Conservation (phyloP, 1,284 basidiomycete genomes). For the Schizophyllum commune region DNA sequence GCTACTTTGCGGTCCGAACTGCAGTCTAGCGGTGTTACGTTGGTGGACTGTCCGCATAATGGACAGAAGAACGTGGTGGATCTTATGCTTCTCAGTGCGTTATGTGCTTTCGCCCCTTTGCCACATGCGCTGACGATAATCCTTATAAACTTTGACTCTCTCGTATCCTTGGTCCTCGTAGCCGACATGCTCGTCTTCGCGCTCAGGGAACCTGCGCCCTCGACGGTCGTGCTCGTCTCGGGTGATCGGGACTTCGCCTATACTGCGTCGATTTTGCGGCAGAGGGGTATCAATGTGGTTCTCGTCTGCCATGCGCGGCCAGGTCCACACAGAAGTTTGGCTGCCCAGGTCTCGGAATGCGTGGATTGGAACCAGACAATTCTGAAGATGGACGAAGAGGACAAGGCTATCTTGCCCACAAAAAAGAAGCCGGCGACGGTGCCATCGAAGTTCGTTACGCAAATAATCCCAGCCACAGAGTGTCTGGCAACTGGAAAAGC, state of each 20-base stretch:
- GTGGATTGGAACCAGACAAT: slow-evolving; percentile 36
- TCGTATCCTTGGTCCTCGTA: not conserved
- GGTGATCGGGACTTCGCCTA: slow-evolving; percentile 54
- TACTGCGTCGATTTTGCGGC: slow-evolving; percentile 42
- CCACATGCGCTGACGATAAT: no score
- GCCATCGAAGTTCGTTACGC: not conserved
- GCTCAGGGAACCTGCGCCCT: slow-evolving; percentile 44
- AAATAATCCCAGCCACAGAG: no score
- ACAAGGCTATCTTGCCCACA: not conserved
- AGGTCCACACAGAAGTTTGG: slow-evolving; percentile 33
- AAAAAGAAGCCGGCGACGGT: not conserved
- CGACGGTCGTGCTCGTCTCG: slow-evolving; percentile 47
- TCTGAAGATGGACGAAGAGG: slow-evolving; percentile 9
- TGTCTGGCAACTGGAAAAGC: no score
- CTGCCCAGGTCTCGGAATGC: slow-evolving; percentile 42
- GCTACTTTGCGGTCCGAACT: slow-evolving; percentile 39
- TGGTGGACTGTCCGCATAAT: slow-evolving; percentile 52
- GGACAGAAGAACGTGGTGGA: slow-evolving; percentile 47
- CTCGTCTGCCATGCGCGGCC: slow-evolving; percentile 35
- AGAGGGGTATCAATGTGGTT: slow-evolving; percentile 42
- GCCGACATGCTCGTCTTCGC: slow-evolving; percentile 51
- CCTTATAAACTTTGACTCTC: not conserved
- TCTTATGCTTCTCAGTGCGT: slow-evolving; percentile 42
- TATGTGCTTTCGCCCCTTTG: not conserved
- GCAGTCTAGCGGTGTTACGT: slow-evolving; percentile 50